Base-by-base conservation (phyloP, 805 yeast genomes). In the Spathaspora sp. region DNA sequence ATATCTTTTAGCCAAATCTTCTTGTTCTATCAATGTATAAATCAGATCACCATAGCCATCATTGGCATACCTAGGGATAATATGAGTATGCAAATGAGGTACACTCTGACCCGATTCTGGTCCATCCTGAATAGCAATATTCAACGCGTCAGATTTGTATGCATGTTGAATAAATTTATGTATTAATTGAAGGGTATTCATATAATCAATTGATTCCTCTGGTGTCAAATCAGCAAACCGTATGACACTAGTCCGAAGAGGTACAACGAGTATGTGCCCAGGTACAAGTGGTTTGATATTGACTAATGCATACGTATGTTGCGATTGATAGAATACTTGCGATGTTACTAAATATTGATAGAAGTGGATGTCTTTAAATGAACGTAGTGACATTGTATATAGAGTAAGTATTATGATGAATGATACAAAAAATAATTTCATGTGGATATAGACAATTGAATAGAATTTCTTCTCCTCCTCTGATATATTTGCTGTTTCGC, bases 51-150 rank as follows among this genome's bases (percentile, higher is more conserved):
- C 90, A 43, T 64, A 70, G 0, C 70, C 70, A 60, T 87, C 85
- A 3, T 73, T 72, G 48, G 73, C 75, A 64, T 78, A 83, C 42
- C 99, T 77, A 6, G 99, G 99, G 18, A 94, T 91, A 17, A 94
- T 70, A 65, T 94, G 99, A 18, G 97, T 87, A 66, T 94, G 99
- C 28, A 93, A 77, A 68, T 94, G 99, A 5, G 97, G 96, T 2
- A 94, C 85, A n/a, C 92, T 82, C 65, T 94, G 99, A 3, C 99
- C 99, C 1, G 97, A 93, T 47, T 90, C 90, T 0, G 91, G 88
- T 0, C 99, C 99, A 65, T 94, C 99, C 66, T 94, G 99, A 53
- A 96, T 89, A 10, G 97, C 93, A 40, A 94, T 78, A 63, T 96
- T 96, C 53, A 91, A 63, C 1, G 96, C 76, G 58, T 92, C 96